These are phyloP conservation scores for Agaricus subrufescens DNA, from an alignment of 768 basidiomycete species.

Conservation along the genomic window DNA sequence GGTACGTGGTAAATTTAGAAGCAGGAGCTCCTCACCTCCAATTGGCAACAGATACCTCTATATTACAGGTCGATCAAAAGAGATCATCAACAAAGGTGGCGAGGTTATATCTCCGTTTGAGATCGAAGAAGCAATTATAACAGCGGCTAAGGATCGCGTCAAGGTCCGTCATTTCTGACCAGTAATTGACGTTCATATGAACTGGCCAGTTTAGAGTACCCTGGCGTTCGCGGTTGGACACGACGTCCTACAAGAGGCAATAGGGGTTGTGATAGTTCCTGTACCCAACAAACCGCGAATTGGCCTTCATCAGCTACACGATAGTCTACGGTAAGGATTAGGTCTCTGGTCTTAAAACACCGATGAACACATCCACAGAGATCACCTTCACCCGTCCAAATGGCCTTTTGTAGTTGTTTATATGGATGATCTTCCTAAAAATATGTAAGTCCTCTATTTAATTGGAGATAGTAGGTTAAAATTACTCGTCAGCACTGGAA, in stretches of 20 bases:
- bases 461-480: not conserved
- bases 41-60: conserved; percentile 30
- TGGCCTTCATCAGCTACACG: conserved; percentile 36
- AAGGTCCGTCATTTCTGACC: conserved; percentile 22
- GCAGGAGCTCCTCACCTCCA: not conserved
- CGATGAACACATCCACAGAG: conserved; percentile 18
- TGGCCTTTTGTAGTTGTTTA: conserved; percentile 46
- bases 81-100: conserved; percentile 57
- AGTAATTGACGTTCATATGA: not conserved
- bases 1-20: conserved; percentile 18
- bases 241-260: conserved; percentile 42
- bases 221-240: conserved; percentile 43
- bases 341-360: not conserved
- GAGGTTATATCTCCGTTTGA: conserved; percentile 61
- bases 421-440: conserved; percentile 44
- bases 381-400: conserved; percentile 42
- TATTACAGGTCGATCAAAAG: conserved; percentile 56
- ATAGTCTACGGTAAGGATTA: conserved; percentile 29
- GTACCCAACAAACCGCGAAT: conserved; percentile 28
- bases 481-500: conserved; percentile 29
- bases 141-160: conserved; percentile 34
- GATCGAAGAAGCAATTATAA: conserved; percentile 51
- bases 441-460: conserved; percentile 20
- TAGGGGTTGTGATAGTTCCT: conserved; percentile 40
- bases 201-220: conserved; percentile 20